These are phyloP conservation scores for Aspergillus neotritici DNA, from an alignment of 2,329 filamentous ascomycete genomes.

Conservation along the genomic window DNA sequence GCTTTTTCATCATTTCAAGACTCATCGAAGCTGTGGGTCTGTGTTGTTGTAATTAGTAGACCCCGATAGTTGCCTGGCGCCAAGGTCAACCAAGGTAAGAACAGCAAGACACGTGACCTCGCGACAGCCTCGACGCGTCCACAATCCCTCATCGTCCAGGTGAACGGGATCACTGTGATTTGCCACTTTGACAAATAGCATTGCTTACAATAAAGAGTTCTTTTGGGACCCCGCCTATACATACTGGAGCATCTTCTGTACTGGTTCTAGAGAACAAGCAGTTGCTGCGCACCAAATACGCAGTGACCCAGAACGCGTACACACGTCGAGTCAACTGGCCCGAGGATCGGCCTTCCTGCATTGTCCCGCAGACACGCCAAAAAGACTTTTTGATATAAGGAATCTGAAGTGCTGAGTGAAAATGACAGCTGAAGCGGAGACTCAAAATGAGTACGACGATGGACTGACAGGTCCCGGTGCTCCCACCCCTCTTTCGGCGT, in stretches of 20 bases:
- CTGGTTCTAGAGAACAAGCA: background rate
- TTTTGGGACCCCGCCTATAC: background rate
- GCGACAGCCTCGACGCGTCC: constrained; percentile 33
- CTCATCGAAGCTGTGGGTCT: too few species aligned
- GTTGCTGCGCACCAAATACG: constrained; percentile 3
- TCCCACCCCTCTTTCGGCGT: constrained; percentile 77
- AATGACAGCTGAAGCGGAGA: constrained; percentile 53
- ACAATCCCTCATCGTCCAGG: constrained; percentile 9
- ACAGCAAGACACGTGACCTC: constrained; percentile 32
- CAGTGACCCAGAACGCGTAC: too few species aligned
- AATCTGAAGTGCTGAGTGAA: background rate
- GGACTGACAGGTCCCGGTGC: constrained; percentile 77
- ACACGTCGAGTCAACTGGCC: too few species aligned
- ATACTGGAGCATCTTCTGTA: background rate
- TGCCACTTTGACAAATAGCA: constrained; percentile 19
- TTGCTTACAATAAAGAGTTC: background rate
- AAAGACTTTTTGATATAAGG: background rate
- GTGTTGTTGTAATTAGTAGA: background rate
- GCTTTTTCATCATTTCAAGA: too few species aligned
- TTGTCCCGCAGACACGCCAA: background rate
- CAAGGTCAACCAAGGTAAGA: background rate
- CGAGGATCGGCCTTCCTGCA: background rate
- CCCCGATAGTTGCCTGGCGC: background rate
- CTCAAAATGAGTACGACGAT: constrained; percentile 71
- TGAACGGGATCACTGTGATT: constrained; percentile 9